Evolutionary conservation across 2,329 filamentous ascomycete species (phyloP).

Genomic region (Plenodomus biglobosus): DNA sequence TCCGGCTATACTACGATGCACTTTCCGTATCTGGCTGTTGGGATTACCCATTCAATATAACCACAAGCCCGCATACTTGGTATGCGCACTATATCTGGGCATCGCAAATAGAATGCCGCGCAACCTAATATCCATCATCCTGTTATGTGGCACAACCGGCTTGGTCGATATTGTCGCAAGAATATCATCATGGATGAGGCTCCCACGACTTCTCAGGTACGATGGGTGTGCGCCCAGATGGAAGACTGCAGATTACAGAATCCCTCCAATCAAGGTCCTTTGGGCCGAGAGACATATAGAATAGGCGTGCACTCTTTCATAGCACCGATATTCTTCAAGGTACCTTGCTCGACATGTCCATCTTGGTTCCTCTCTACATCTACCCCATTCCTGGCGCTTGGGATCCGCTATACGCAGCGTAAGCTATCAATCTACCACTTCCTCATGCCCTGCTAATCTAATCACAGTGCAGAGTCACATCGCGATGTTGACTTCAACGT

Average conservation of each 20-base stretch:
- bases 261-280: background rate
- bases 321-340: background rate
- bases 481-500: conserved; percentile 54
- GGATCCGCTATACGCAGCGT: conserved; percentile 53
- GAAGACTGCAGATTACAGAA: background rate
- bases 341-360: conserved; percentile 25
- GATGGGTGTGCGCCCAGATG: conserved; percentile 1
- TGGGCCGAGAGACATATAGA: background rate
- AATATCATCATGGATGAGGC: conserved; percentile 2
- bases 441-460: background rate
- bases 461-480: conserved; percentile 31
- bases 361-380: conserved; percentile 55
- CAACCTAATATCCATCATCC: background rate
- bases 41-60: conserved; percentile 1
- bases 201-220: background rate
- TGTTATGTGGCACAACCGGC: conserved; percentile 2
- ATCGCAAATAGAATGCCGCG: background rate
- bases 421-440: conserved; percentile 7
- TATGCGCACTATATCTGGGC: background rate
- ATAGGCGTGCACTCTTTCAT: background rate
- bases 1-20: conserved; percentile 8
- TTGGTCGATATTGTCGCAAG: conserved; percentile 5
- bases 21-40: conserved; percentile 4
- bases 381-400: conserved; percentile 53
- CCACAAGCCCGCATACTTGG: conserved; percentile 3